Evolutionary conservation across 768 basidiomycete species (phyloP).

Genomic region (Trametes cingulata): DNA sequence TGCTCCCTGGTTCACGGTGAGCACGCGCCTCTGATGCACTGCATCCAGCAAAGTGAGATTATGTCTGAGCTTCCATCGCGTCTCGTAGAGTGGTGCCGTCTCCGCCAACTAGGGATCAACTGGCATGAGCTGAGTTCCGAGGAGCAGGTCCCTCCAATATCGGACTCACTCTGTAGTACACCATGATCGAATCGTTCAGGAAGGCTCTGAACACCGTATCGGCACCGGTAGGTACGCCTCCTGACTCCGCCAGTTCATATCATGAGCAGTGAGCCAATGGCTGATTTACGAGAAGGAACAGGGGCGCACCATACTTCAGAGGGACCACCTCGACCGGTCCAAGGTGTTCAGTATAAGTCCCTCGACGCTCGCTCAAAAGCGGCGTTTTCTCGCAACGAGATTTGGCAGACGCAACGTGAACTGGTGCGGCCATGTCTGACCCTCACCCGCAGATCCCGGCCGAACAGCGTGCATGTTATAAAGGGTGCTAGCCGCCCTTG

Average conservation of each 20-base stretch:
- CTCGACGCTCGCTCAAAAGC: background rate
- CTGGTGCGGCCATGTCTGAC: no score
- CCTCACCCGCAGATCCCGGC: no score
- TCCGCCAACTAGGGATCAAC: background rate
- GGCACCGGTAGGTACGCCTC: background rate
- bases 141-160: no score
- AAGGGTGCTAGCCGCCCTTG: no score
- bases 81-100: background rate
- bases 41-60: background rate
- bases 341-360: background rate
- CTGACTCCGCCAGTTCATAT: no score
- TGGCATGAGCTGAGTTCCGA: no score
- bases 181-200: slow-evolving; percentile 1
- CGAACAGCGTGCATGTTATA: no score
- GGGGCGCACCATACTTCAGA: background rate
- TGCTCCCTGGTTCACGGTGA: background rate
- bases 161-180: background rate
- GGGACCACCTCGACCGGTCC: background rate
- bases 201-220: background rate
- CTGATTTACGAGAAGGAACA: background rate
- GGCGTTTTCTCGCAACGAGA: background rate
- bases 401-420: no score
- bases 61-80: background rate
- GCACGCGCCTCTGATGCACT: background rate
- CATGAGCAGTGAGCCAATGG: no score